Evolutionary conservation across 805 yeast species (phyloP), one percentile per base, ranked within the genome.

Genomic region (Clavispora santaluciae): DNA sequence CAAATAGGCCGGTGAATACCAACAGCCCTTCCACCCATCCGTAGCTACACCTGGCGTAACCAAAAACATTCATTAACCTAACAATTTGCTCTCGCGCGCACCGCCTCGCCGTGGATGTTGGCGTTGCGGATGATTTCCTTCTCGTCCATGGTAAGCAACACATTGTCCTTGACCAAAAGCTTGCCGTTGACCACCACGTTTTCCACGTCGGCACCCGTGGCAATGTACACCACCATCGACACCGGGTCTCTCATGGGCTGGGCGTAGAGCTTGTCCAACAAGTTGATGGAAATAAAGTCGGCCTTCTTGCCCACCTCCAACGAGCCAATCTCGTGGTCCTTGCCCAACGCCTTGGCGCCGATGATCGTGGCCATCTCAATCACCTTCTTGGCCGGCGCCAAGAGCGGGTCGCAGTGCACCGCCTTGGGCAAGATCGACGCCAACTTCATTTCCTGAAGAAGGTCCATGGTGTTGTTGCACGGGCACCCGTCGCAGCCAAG

Each of bases 181-280:
- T 36, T 29, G 7, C 49, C 48, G 18, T 43, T 39, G 5, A 43
- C 38, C 23, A 45, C 35, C 13, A 45, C 51, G 22, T 42, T 45
- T 16, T 41, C 49, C 7, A 52, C 56, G 24, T 51, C 56, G 5
- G 50, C 51, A 12, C 55, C 55, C 2, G 56, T 52, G 5, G 55
- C 55, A 31, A 52, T 52, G 40, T 52, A 52, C 3, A 49, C 54
- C 7, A 51, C 53, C 56, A 49, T 52, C 2, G 56, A 51, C 8
- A 51, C 54, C 8, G 56, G 56, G 26, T 51, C 54, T 30, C 56
- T 41, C 50, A 46, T 39, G 15, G 55, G 56, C 36, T 52, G 55
- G 4, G 56, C 55, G 31, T 52, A 49, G 18, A 52, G 34, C 38
- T 52, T 52, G 36, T 52, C 52, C 10, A 38, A 33, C 26, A 49